Evolutionary conservation across 306 rosid genomes (phyloP).

Genomic region (Vigna radiata): DNA sequence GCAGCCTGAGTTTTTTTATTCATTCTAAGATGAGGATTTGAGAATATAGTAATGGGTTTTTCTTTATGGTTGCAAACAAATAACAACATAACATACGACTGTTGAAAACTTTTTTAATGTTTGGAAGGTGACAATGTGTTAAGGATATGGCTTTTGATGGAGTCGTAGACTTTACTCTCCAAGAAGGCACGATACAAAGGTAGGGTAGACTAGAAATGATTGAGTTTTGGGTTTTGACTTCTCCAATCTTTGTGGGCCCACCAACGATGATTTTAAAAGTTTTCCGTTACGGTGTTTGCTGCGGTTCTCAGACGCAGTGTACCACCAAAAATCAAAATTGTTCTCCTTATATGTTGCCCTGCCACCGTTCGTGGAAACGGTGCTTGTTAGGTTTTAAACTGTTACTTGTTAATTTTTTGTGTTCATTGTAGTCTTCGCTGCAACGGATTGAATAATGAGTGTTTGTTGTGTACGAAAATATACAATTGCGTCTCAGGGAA

Average conservation of each 20-base stretch:
- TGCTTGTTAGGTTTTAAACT: background rate
- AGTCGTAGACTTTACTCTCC: constrained; percentile 9
- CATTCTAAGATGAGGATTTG: background rate
- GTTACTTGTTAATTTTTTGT: background rate
- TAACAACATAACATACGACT: background rate
- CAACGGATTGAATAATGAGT: background rate
- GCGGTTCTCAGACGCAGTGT: background rate
- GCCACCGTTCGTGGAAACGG: background rate
- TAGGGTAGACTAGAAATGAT: constrained; percentile 14
- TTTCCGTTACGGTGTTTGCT: background rate
- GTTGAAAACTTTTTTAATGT: background rate
- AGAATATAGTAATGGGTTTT: constrained; percentile 18
- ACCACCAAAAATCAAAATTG: background rate
- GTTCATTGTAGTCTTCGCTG: background rate
- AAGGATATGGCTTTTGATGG: background rate
- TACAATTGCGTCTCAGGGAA: background rate
- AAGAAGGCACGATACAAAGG: background rate
- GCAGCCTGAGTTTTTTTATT: background rate
- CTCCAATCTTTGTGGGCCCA: background rate
- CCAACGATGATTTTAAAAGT: background rate
- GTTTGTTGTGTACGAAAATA: background rate
- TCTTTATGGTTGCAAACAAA: background rate
- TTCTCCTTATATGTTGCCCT: background rate
- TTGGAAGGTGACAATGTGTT: background rate
- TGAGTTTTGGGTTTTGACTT: constrained; percentile 36